These are phyloP conservation scores for Boletus eberwhitei DNA, from an alignment of 768 basidiomycete species.

Conservation along the genomic window DNA sequence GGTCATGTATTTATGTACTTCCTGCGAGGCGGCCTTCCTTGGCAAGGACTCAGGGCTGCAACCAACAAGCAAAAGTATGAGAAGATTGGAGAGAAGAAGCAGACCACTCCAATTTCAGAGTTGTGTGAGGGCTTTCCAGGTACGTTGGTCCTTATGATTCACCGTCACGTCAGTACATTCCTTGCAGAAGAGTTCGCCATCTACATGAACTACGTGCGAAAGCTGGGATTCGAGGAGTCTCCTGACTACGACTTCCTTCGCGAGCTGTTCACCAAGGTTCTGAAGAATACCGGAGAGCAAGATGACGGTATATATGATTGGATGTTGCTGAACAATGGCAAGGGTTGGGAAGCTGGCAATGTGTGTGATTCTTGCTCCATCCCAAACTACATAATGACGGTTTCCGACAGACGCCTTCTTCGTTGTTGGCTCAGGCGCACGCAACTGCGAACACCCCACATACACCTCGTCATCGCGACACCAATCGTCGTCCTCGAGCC, in stretches of 20 bases:
- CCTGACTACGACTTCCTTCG: conserved; percentile 98
- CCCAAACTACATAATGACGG: neutral
- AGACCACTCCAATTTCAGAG: conserved; percentile 87
- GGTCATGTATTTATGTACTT: conserved; percentile 99
- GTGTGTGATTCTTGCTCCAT: conserved; percentile 44
- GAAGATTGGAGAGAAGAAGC: conserved; percentile 99
- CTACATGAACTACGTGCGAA: conserved; percentile 99
- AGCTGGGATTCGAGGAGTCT: conserved; percentile 94
- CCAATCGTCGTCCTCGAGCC: conserved; percentile 46
- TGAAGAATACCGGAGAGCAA: conserved; percentile 81
- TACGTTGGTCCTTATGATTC: conserved; percentile 24
- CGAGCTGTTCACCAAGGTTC: conserved; percentile 88
- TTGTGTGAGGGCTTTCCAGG: conserved; percentile 97
- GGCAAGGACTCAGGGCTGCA: conserved; percentile 96
- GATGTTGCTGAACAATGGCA: conserved; percentile 92
- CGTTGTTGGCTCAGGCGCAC: conserved; percentile 48
- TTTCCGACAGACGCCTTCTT: conserved; percentile 39
- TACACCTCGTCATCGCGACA: conserved; percentile 51
- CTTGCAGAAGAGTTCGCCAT: conserved; percentile 86
- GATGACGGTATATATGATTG: conserved; percentile 96
- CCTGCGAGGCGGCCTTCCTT: conserved; percentile 90
- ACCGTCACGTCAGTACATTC: neutral
- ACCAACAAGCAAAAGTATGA: conserved; percentile 99
- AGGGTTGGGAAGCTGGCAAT: conserved; percentile 90
- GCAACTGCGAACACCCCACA: conserved; percentile 55